Base-by-base conservation (phyloP, 345 rosid species). In the Pistacia integerrima region DNA sequence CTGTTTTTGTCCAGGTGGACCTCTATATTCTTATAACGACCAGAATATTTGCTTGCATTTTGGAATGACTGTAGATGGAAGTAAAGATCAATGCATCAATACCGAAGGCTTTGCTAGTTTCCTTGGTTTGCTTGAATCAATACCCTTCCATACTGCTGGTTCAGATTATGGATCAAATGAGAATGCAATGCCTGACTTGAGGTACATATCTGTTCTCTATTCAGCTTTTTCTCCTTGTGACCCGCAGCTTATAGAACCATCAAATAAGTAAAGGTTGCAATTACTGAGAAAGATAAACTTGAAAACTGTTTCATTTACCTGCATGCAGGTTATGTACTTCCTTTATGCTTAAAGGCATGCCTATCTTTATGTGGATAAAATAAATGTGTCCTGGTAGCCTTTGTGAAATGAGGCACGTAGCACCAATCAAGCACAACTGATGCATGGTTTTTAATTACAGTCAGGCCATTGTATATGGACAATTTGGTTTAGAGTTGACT, bases 101-200 rank as follows among this genome's bases (percentile, higher is more conserved):
- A 88, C 87, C 66, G 90, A 93, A 72, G 87, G 85, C 80, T 94
- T 94, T 83, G 79, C 92, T 69, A 87, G 79, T 85, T 88, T 91
- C 82, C 91, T 94, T 75, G 92, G 92, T 75, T 81, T 94, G 84
- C 95, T 93, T 75, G 95, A 90, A 81, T 93, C 98, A 33, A 85
- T 93, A 81, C 93, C 97, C 63, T 89, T 90, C 69, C 91, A 86
- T 76, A 94, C 84, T 79, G 73, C 80, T 78, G 88, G 84, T 85
- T 89, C 90, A 78, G 80, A 82, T 84, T 69, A 86, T 77, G 89
- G 88, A 80, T 82, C 98, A 44, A 80, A 84, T 28, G 93, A 84
- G 69, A 72, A 80, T 85, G 76, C 73, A 58, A 80, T 78, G 80
- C 94, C 93, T 48, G 89, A 91, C 75, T 81, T 86, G 33, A 91